phyloP scores from a whole-genome alignment of 2,329 filamentous ascomycete species.

The Geosmithia flava region DNA sequence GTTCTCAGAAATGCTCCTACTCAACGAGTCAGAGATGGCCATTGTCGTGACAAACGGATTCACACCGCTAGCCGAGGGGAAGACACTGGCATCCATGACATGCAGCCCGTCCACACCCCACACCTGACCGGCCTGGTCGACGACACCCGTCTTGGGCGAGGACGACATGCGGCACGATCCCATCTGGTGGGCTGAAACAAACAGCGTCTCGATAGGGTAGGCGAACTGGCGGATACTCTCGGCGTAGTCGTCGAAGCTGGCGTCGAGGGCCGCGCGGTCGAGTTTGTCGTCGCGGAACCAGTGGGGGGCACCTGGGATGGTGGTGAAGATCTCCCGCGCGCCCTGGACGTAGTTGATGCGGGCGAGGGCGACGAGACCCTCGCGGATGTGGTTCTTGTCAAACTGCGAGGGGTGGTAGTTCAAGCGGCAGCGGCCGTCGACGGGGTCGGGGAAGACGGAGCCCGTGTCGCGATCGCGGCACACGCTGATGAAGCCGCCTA shows the following conservation, averaged over 20 bases:
- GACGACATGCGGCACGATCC: slow-evolving; percentile 56
- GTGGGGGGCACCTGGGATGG: slow-evolving; percentile 42
- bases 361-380: slow-evolving; percentile 53
- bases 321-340: slow-evolving; percentile 58
- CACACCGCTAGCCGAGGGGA: slow-evolving; percentile 57
- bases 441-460: background rate
- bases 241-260: slow-evolving; percentile 38
- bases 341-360: slow-evolving; percentile 63
- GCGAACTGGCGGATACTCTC: background rate
- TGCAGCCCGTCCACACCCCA: slow-evolving; percentile 51
- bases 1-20: background rate
- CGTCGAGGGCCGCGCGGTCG: slow-evolving; percentile 19
- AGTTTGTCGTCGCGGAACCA: slow-evolving; percentile 36
- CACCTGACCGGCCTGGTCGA: slow-evolving; percentile 37
- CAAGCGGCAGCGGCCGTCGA: background rate
- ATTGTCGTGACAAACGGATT: slow-evolving; percentile 66
- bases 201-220: slow-evolving; percentile 18
- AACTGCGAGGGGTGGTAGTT: slow-evolving; percentile 53
- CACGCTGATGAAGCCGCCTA: background rate
- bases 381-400: slow-evolving; percentile 54
- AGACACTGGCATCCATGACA: slow-evolving; percentile 57
- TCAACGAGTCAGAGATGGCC: slow-evolving; percentile 39
- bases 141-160: slow-evolving; percentile 31
- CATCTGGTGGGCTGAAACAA: slow-evolving; percentile 62
- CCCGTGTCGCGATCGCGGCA: background rate